Evolutionary conservation across 345 rosid genomes (phyloP), one percentile per base, ranked within the genome.

Genomic region (Pelargonium nanum): DNA sequence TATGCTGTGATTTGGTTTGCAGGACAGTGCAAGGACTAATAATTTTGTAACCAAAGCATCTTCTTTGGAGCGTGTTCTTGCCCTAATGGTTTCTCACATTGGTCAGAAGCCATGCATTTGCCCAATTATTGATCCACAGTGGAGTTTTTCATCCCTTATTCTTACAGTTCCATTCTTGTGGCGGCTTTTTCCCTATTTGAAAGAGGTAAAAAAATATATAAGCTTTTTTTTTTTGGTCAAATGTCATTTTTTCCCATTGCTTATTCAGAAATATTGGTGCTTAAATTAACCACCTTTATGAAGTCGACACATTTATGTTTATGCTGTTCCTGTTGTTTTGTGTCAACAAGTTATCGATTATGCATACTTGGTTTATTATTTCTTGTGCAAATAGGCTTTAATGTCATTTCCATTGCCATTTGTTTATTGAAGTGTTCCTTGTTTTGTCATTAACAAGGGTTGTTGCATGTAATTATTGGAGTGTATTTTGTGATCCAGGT

Each of bases 151-250:
- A 8, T 90, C 86, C 28, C 96, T 85, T 72, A 91, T 93, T 71
- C 84, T 93, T 54, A 87, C 99, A 55, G 62, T 90, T 58, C 95
- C 99, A 68, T 80, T 89, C 72, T 68, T 90, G 67, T 93, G 97
- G 97, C 65, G 70, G 72, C 75, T 74, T 58, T 86, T 90, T 70
- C 99, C 99, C 1, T 74, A 65, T 70, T 74, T 90, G 59, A 93
- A 88, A 74, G 84, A 78, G 89, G 99, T 93, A 63, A 16, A 54
- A 65, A 63, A 63, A 56, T 68, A 26, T 58, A 53, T 28, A 26
- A 16, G 23, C 45, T 44, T 45, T 53, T 59, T 60, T 58, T 53
- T 32, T n/a, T n/a, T 19, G 55, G 55, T 19, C 55, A 19, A n/a
- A n/a, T 8, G 16, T 17, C 15, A 12, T 40, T 40, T 6, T 40